These are phyloP conservation scores for Silene vulgaris DNA, from an alignment of 179 eudicot species.

Conservation along the genomic window DNA sequence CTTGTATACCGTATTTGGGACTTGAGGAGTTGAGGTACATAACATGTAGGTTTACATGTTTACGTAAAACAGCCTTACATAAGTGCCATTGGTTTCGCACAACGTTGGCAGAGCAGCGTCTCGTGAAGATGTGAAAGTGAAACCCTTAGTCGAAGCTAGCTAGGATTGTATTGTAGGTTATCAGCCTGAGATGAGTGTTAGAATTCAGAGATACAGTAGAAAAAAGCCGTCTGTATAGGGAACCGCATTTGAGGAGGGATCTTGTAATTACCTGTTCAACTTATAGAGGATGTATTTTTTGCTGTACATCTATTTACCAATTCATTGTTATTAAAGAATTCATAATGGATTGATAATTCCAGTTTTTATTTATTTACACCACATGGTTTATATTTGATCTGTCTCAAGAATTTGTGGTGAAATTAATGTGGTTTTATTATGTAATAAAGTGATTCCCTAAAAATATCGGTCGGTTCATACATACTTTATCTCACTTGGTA, in stretches of 20 bases:
- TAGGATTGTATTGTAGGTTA: neutral
- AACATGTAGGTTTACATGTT: no score
- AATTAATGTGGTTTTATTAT: no score
- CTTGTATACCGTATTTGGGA: no score
- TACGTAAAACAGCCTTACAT: no score
- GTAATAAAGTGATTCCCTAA: no score
- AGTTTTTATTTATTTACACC: no score
- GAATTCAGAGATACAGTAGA: neutral
- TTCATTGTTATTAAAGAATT: conserved; percentile 10
- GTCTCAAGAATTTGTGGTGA: no score
- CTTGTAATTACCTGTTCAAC: conserved; percentile 6
- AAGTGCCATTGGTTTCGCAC: neutral
- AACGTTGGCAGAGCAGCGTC: neutral
- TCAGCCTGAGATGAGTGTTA: neutral
- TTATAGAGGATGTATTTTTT: conserved; percentile 20
- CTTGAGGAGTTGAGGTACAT: no score
- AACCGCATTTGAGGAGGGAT: neutral
- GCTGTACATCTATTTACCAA: conserved; percentile 13
- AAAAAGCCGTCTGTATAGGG: conserved; percentile 6
- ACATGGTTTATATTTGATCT: no score
- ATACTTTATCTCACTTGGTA: no score
- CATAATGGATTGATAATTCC: neutral
- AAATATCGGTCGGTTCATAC: no score
- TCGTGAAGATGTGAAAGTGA: no score
- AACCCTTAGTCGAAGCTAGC: conserved; percentile 6